Evolutionary conservation across 371 early-diverging fungal genomes (phyloP), one percentile per base, ranked within the genome.

Genomic region (Rhizopus sp.): DNA sequence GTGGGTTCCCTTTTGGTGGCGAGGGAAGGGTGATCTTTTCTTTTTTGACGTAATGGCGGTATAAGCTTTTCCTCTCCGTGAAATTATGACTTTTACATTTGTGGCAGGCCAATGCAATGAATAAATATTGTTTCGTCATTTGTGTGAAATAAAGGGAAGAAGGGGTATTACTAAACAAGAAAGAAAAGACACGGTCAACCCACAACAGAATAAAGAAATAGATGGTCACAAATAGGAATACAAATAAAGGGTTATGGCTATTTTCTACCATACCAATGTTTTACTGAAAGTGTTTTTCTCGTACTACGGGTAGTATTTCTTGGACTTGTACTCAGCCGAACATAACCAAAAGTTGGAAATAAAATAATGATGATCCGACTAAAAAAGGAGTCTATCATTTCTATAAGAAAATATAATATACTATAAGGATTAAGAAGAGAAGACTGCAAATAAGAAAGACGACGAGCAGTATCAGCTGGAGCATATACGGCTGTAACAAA

Each of bases 31-130:
- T 13, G 17, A 50, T 38, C 35, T 50, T 38, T 37, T 50, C 50
- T 37, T 50, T 8, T 50, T 38, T 50, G 37, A 1, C 35, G 45
- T 53, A 53, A 44, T 53, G 54, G 16, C 54, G 54, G 54, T 44
- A 32, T 15, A 53, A 53, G 9, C 34, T 41, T 35, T 53, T 41
- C 31, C 45, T 53, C 41, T 53, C 17, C 15, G 54, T 53, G 15
- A 53, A 53, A 42, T 34, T 8, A 44, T 44, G 34, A 5, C 41
- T 53, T 40, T 53, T 44, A 53, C 54, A 53, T 33, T 30, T 53
- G 54, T 44, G 45, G 45, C 54, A 53, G 45, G 41, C 41, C 15
- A 53, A 44, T 44, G 41, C 54, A 53, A 53, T 53, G 54, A 44
- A 53, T 44, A 53, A 44, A 53, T 15, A n/a, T 34, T 40, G 40